phyloP scores from a whole-genome alignment of 148 eudicot genomes.

The Euryodendron excelsum region DNA sequence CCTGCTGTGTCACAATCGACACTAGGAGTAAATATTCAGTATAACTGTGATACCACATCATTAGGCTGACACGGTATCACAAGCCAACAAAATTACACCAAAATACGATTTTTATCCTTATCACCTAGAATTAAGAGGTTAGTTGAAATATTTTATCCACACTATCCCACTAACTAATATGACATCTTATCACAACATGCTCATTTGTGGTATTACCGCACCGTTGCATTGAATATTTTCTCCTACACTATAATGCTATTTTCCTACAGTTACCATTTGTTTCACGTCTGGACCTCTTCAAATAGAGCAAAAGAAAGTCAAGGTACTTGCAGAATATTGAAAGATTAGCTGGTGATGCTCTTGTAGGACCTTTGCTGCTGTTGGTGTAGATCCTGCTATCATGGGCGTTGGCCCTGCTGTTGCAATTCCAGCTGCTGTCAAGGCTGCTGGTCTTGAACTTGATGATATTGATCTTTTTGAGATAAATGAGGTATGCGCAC shows the following conservation, averaged over 20 bases:
- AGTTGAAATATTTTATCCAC: too few relatives aligned
- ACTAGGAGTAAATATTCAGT: too few relatives aligned
- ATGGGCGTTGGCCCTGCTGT: constrained; percentile 94
- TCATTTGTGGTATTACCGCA: too few relatives aligned
- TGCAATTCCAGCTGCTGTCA: constrained; percentile 93
- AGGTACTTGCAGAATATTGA: not conserved
- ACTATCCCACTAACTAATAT: too few relatives aligned
- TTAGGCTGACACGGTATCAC: too few relatives aligned
- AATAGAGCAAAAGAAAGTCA: not conserved
- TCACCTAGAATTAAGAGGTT: too few relatives aligned
- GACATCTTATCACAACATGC: too few relatives aligned
- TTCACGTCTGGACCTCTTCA: not conserved
- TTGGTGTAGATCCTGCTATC: constrained; percentile 90
- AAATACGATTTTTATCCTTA: too few relatives aligned
- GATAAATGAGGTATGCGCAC: constrained; percentile 70
- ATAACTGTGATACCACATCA: too few relatives aligned
- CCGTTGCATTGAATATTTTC: too few relatives aligned
- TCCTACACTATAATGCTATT: not conserved
- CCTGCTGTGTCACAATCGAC: not conserved
- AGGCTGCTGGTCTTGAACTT: constrained; percentile 88
- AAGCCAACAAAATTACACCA: too few relatives aligned
- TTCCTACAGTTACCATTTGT: not conserved
- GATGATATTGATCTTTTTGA: constrained; percentile 87
- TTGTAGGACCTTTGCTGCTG: constrained; percentile 83
- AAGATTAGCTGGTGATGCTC: not conserved